These are phyloP conservation scores for Butyriboletus loyo DNA, from an alignment of 768 basidiomycete species.

Conservation along the genomic window DNA sequence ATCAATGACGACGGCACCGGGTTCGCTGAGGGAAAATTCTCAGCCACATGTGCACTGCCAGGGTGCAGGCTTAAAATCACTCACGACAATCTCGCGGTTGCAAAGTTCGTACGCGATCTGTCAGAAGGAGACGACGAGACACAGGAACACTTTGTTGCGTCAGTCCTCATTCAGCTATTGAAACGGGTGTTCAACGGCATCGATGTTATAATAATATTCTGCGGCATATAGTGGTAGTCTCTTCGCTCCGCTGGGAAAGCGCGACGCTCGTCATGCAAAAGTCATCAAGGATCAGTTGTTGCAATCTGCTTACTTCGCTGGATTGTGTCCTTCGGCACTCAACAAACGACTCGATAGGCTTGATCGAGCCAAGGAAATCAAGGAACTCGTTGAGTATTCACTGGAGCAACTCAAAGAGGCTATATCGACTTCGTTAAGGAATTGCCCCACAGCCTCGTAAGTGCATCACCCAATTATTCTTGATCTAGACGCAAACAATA, in stretches of 20 bases:
- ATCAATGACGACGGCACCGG: constrained; percentile 41
- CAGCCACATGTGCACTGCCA: constrained; percentile 33
- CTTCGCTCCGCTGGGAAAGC: constrained; percentile 25
- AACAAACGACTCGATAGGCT: constrained; percentile 25
- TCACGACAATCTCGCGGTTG: constrained; percentile 38
- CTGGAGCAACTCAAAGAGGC: constrained; percentile 21
- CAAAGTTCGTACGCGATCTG: constrained; percentile 44
- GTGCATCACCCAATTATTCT: constrained; percentile 5
- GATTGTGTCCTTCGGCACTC: background rate
- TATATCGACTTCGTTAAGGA: constrained; percentile 15
- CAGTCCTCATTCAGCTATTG: constrained; percentile 13
- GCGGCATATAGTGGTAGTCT: constrained; percentile 33
- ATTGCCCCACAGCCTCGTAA: constrained; percentile 24
- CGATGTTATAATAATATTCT: background rate
- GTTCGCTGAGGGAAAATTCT: constrained; percentile 45
- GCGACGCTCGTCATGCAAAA: constrained; percentile 27
- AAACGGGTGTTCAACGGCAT: background rate
- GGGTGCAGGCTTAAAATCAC: constrained; percentile 41
- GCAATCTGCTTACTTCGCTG: constrained; percentile 20
- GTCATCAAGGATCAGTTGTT: constrained; percentile 28
- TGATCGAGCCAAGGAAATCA: constrained; percentile 23
- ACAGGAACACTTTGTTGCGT: constrained; percentile 35
- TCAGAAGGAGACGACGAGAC: constrained; percentile 19
- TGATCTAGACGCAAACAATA: background rate
- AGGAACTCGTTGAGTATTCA: constrained; percentile 27